Conservation (phyloP, 768 basidiomycete genomes). For the Phylloporus arenicola region DNA sequence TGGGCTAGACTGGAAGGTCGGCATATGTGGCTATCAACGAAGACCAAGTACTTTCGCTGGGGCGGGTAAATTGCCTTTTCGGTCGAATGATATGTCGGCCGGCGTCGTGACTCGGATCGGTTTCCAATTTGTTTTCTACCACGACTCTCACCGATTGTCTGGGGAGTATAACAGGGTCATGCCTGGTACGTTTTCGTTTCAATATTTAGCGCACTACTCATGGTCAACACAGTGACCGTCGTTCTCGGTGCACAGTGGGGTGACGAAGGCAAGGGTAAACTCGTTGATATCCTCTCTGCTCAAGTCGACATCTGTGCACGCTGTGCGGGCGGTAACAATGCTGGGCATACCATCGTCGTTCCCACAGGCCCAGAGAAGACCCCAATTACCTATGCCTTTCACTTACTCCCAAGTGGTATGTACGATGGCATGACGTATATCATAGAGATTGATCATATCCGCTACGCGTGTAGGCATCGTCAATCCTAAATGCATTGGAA, state of each 20-base stretch:
- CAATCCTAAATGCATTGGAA: slow-evolving; percentile 60
- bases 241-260: slow-evolving; percentile 91
- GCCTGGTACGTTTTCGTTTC: slow-evolving; percentile 15
- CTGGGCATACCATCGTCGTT: slow-evolving; percentile 96
- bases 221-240: slow-evolving; percentile 45
- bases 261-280: slow-evolving; percentile 91
- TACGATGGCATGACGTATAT: not conserved
- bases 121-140: slow-evolving; percentile 2
- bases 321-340: slow-evolving; percentile 98
- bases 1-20: slow-evolving; percentile 47
- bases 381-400: slow-evolving; percentile 89
- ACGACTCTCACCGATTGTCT: slow-evolving; percentile 6
- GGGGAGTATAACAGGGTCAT: slow-evolving; percentile 9
- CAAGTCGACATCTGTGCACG: slow-evolving; percentile 90
- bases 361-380: slow-evolving; percentile 61
- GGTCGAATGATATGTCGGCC: not conserved
- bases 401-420: slow-evolving; percentile 87
- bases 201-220: slow-evolving; percentile 6
- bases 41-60: not conserved
- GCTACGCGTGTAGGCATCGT: slow-evolving; percentile 13
- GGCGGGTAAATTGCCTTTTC: slow-evolving; percentile 11
- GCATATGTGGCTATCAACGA: slow-evolving; percentile 26
- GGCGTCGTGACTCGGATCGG: not conserved
- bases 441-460: not conserved
- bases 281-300: slow-evolving; percentile 92